Base-by-base conservation (phyloP, 2,329 filamentous ascomycete genomes). In the Gyromitra esculenta region DNA sequence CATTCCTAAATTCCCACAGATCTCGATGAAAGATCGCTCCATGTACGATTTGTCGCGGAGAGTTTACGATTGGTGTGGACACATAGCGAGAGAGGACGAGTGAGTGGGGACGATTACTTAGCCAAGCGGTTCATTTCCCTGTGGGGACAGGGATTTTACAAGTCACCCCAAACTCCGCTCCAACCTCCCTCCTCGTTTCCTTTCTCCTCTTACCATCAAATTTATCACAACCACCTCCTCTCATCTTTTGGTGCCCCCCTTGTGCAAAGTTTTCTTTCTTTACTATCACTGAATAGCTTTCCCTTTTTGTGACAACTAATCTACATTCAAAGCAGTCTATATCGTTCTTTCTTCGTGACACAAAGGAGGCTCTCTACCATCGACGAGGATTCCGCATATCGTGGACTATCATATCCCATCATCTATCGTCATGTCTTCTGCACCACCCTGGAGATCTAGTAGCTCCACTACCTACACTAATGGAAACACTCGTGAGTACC, bases 391-490 rank as follows among this genome's bases (percentile, higher is more conserved):
- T 41, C 48, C 18, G 52, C 21, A 56, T 25, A 60, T 18, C 31
- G 41, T 25, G 41, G 43, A 35, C 54, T 57, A 64, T 54, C 39
- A 62, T 50, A 50, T 50, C n/a, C n/a, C 50, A 25, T 21, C 50
- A 31, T 6, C 52, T 50, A 71, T 57, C 75, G 15, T 64, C 9
- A 77, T 77, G 75, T 77, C 75, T 66, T 77, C 75, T 66, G 72
- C 75, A 75, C 75, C 75, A 70, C 75, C 75, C 8, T 77, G 75
- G 75, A 73, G 75, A 45, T 65, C 75, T 15, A 64, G 65, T 62
- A 48, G 70, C 60, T 71, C 72, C n/a, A 64, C 52, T n/a, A 63
- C 65, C 18, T 75, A 71, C 59, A 70, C 75, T 77, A 77, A 70
- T 18, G 75, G 75, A 70, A 75, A 39, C 13, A 52, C 73, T 77